phyloP scores from a whole-genome alignment of 805 yeast genomes.

The Isabelozyma heimii region DNA sequence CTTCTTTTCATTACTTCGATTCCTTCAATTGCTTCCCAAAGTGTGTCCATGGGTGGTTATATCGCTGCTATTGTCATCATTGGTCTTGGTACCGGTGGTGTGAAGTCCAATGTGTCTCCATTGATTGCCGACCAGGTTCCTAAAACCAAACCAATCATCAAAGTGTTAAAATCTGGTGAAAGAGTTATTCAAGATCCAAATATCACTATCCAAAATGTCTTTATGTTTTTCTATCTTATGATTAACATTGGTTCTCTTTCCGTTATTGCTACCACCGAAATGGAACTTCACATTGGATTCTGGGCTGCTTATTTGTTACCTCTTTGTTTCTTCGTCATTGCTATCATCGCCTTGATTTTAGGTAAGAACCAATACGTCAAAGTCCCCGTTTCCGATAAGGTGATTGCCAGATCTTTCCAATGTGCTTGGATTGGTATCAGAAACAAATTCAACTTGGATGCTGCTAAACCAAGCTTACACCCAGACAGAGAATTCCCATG shows the following conservation, averaged over 20 bases:
- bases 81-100: constrained; percentile 80
- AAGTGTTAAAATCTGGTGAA: constrained; percentile 38
- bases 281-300: constrained; percentile 63
- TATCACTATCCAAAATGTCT: constrained; percentile 68
- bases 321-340: constrained; percentile 54
- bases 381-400: constrained; percentile 60
- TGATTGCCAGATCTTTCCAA: constrained; percentile 52
- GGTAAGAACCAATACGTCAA: constrained; percentile 58
- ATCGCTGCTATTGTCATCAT: constrained; percentile 54
- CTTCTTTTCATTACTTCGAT: constrained; percentile 68
- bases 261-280: constrained; percentile 72
- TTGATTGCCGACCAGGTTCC: constrained; percentile 65
- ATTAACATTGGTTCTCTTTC: constrained; percentile 75
- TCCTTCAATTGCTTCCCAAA: constrained; percentile 50
- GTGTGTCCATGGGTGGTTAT: constrained; percentile 64
- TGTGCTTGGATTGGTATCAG: constrained; percentile 39
- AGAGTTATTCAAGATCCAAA: constrained; percentile 55
- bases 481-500: constrained; percentile 51
- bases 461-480: constrained; percentile 57
- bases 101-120: constrained; percentile 73
- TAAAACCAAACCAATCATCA: constrained; percentile 36
- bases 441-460: constrained; percentile 49
- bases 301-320: constrained; percentile 78
- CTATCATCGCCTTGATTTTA: constrained; percentile 47
- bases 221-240: constrained; percentile 73